Conservation (phyloP, 164 flowering plant species). For the Kalanchoe fedtschenkoi region DNA sequence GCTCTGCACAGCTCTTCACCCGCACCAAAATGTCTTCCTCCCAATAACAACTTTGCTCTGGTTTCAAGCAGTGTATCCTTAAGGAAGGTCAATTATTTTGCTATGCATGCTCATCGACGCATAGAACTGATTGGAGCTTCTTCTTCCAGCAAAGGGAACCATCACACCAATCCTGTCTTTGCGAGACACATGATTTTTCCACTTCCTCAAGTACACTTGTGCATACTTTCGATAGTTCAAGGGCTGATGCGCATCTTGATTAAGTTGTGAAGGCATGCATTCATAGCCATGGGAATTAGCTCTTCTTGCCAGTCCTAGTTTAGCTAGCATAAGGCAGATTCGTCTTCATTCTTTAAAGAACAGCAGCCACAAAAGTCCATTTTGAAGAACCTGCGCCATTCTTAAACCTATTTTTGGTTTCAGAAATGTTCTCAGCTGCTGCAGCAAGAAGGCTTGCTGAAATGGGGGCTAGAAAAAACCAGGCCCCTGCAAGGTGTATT, state of each 20-base stretch:
- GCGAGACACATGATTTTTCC: conserved; percentile 76
- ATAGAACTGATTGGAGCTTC: conserved; percentile 25
- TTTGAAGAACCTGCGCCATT: conserved; percentile 45
- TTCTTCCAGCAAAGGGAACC: conserved; percentile 79
- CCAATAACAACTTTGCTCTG: conserved; percentile 62
- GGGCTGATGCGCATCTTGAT: conserved; percentile 68
- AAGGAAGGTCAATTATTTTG: conserved; percentile 73
- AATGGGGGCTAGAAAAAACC: conserved; percentile 74
- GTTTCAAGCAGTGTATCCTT: conserved; percentile 82
- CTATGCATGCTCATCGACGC: conserved; percentile 83
- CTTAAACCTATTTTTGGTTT: conserved; percentile 19
- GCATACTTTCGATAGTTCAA: conserved; percentile 79
- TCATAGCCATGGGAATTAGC: conserved; percentile 58
- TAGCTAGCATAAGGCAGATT: conserved; percentile 59
- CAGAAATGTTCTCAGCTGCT: conserved; percentile 51
- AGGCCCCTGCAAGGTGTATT: conserved; percentile 79
- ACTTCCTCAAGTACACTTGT: conserved; percentile 80
- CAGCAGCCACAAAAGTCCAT: conserved; percentile 31
- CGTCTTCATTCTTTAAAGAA: conserved; percentile 50
- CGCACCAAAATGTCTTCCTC: conserved; percentile 81
- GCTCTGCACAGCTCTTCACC: conserved; percentile 84
- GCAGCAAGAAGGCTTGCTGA: conserved; percentile 48
- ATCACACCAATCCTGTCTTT: conserved; percentile 70
- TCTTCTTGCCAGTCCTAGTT: conserved; percentile 63
- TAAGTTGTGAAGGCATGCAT: conserved; percentile 60